Conservation (phyloP, 768 basidiomycete species). For the Calocera viscosa region DNA sequence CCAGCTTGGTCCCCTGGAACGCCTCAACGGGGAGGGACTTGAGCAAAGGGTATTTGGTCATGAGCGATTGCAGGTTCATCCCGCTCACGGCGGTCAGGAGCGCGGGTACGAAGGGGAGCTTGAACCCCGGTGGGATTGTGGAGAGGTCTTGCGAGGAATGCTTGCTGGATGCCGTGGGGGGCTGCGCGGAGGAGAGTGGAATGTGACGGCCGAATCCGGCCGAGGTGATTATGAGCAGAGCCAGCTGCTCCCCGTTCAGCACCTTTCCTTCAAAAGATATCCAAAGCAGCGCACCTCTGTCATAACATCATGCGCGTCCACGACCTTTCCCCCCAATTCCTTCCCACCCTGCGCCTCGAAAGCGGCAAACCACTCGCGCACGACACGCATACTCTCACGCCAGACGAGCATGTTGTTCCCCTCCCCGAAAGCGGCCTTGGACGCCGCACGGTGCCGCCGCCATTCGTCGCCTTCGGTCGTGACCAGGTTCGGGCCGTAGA, state of each 20-base stretch:
- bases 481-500: constrained; percentile 54
- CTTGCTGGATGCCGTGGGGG: neutral
- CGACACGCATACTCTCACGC: constrained; percentile 14
- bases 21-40: constrained; percentile 4
- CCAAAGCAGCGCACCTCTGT: neutral
- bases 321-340: neutral
- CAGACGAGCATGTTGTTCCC: constrained; percentile 17
- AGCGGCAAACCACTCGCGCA: constrained; percentile 14
- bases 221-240: constrained; percentile 26
- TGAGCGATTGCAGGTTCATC: constrained; percentile 21
- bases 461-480: constrained; percentile 51
- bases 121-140: constrained; percentile 29
- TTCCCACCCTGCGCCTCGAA: neutral
- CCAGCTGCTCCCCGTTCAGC: neutral
- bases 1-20: constrained; percentile 21
- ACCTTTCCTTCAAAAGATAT: neutral
- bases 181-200: constrained; percentile 14
- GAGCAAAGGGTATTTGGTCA: constrained; percentile 25
- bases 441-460: constrained; percentile 43
- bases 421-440: constrained; percentile 5
- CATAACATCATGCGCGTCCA: neutral
- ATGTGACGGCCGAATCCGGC: constrained; percentile 35
- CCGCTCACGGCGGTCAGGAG: neutral
- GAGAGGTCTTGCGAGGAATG: constrained; percentile 20
- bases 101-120: neutral